Percentiles rank a stretch among this genome's conserved stretches.
Conservation (phyloP, 768 basidiomycete genomes). For the Tylopilus rubrobrunneus region DNA sequence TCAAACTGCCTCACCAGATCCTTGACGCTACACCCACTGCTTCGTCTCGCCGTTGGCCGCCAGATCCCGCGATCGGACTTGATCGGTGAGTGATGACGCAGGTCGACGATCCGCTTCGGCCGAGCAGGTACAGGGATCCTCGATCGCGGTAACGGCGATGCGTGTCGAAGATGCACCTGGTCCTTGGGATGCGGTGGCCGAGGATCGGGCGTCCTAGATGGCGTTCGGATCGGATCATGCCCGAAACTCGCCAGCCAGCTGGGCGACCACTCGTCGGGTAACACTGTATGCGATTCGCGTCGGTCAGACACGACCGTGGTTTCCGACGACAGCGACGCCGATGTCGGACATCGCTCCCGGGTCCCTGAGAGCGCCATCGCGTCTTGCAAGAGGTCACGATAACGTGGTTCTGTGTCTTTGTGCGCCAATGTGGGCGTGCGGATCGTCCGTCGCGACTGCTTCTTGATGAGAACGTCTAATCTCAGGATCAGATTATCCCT, state of each 20-base stretch:
- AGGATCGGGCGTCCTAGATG: slow-evolving; percentile 46
- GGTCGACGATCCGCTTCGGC: slow-evolving; percentile 49
- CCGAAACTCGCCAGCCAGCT: slow-evolving; percentile 21
- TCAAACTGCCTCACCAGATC: slow-evolving; percentile 69
- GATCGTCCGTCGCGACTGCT: slow-evolving; percentile 16
- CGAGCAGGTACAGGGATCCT: slow-evolving; percentile 44
- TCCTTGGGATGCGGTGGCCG: slow-evolving; percentile 57
- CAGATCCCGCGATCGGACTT: slow-evolving; percentile 34
- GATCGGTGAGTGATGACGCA: slow-evolving; percentile 40
- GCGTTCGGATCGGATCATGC: slow-evolving; percentile 58
- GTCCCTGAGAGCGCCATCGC: slow-evolving; percentile 24
- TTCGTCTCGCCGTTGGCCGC: slow-evolving; percentile 41
- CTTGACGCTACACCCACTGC: slow-evolving; percentile 68
- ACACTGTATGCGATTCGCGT: slow-evolving; percentile 36
- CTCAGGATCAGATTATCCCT: slow-evolving; percentile 26
- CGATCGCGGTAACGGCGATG: slow-evolving; percentile 37
- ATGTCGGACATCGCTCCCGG: slow-evolving; percentile 14
- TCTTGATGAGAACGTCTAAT: slow-evolving; percentile 31
- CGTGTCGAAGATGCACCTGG: slow-evolving; percentile 56
- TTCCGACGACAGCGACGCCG: slow-evolving; percentile 13
- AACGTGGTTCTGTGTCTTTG: slow-evolving; percentile 40
- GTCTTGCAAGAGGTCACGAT: slow-evolving; percentile 45
- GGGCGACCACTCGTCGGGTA: slow-evolving; percentile 45
- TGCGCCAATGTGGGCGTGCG: background rate
- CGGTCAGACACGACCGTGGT: slow-evolving; percentile 35